A percentile compares a stretch with the other conserved stretches of the same genome.
These are phyloP conservation scores for Ustilago curta DNA, from an alignment of 1,284 basidiomycete genomes.

Conservation along the genomic window DNA sequence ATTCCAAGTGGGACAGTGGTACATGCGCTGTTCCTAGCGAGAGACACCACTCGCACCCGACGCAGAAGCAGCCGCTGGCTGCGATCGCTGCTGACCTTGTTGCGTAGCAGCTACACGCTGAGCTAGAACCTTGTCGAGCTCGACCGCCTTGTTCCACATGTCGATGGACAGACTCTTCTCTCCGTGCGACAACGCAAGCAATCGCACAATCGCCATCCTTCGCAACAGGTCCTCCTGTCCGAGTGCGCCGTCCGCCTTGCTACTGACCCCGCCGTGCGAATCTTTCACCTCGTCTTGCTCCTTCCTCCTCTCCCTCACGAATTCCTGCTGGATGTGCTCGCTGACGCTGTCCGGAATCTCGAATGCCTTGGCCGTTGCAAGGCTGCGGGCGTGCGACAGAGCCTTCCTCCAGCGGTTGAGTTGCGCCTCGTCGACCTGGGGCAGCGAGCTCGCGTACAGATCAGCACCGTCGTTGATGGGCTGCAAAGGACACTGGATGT, in stretches of 20 bases:
- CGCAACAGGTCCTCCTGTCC: constrained; percentile 60
- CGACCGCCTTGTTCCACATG: constrained; percentile 47
- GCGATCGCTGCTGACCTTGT: constrained; percentile 23
- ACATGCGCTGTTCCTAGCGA: constrained; percentile 7
- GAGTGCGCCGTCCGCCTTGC: constrained; percentile 15
- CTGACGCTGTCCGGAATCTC: constrained; percentile 58
- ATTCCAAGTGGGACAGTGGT: too few relatives aligned
- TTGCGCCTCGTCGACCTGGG: constrained; percentile 19
- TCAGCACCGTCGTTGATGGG: background rate
- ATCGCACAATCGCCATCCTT: constrained; percentile 53
- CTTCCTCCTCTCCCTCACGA: constrained; percentile 53
- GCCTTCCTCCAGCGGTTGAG: constrained; percentile 35
- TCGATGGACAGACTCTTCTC: constrained; percentile 40
- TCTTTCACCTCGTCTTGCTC: constrained; percentile 31
- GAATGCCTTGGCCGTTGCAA: constrained; percentile 49
- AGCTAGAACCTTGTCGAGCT: constrained; percentile 35
- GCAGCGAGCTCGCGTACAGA: constrained; percentile 13
- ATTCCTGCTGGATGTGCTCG: constrained; percentile 62
- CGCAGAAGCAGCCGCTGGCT: constrained; percentile 4
- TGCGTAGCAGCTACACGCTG: constrained; percentile 21
- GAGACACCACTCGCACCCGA: constrained; percentile 15
- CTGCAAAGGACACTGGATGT: constrained; percentile 55
- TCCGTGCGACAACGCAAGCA: constrained; percentile 52
- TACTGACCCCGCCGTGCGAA: constrained; percentile 19
- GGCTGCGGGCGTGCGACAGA: constrained; percentile 31